phyloP scores from a whole-genome alignment of 345 rosid species.

The Rhizophora mangle region DNA sequence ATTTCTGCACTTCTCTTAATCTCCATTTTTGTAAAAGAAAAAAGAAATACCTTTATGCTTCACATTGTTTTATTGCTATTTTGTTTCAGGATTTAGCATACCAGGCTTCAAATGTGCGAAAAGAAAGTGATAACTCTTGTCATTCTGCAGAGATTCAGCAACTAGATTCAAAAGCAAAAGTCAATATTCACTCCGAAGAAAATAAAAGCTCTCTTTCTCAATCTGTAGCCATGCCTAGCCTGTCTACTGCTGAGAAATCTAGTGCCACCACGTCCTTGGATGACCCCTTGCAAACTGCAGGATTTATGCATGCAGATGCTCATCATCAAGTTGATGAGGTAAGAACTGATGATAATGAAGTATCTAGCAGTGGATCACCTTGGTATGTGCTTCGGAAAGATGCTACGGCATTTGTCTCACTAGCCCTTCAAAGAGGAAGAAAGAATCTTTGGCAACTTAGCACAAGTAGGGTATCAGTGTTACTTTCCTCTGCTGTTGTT shows the following conservation, averaged over 20 bases:
- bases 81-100: slow-evolving; percentile 33
- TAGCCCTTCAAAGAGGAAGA: slow-evolving; percentile 85
- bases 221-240: slow-evolving; percentile 33
- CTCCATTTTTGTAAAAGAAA: too few species aligned
- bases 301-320: slow-evolving; percentile 25
- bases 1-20: not conserved
- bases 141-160: slow-evolving; percentile 35
- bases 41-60: not conserved
- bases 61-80: not conserved
- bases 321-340: slow-evolving; percentile 35
- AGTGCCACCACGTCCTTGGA: slow-evolving; percentile 21
- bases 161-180: slow-evolving; percentile 33
- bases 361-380: slow-evolving; percentile 70
- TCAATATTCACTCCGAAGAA: slow-evolving; percentile 34
- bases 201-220: slow-evolving; percentile 33
- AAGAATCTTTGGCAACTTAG: slow-evolving; percentile 98
- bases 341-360: slow-evolving; percentile 50
- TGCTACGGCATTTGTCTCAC: slow-evolving; percentile 76
- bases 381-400: slow-evolving; percentile 95
- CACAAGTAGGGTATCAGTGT: slow-evolving; percentile 84
- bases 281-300: slow-evolving; percentile 30
- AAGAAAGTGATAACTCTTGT: slow-evolving; percentile 37
- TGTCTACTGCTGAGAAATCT: slow-evolving; percentile 39
- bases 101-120: slow-evolving; percentile 35
- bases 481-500: slow-evolving; percentile 83